Evolutionary conservation across 2,329 filamentous ascomycete genomes (phyloP).

Genomic region (Geosmithia putterillii): DNA sequence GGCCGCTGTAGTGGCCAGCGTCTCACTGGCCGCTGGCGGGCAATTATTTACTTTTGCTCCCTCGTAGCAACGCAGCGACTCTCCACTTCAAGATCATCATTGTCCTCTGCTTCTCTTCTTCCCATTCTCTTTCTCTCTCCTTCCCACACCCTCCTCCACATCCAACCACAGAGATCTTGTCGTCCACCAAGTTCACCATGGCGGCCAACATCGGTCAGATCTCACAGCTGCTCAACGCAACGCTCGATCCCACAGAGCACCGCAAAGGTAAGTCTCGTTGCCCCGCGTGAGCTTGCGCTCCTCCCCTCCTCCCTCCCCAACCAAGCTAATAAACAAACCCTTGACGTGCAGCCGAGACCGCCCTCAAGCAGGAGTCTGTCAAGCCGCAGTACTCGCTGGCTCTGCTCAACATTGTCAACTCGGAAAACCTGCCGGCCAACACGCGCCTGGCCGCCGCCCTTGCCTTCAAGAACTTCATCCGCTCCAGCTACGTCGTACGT

Average conservation of each 20-base stretch:
- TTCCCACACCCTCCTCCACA: conserved; percentile 7
- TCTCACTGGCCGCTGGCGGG: not conserved
- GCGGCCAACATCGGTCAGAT: conserved; percentile 46
- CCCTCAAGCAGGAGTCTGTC: conserved; percentile 65
- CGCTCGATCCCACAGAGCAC: conserved; percentile 75
- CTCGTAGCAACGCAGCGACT: conserved; percentile 1
- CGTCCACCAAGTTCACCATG: conserved; percentile 27
- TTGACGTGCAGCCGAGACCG: conserved; percentile 56
- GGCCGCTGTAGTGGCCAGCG: not conserved
- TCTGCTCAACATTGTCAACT: conserved; percentile 82
- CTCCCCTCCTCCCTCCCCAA: not conserved
- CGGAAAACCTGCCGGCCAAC: conserved; percentile 57
- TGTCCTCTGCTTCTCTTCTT: not conserved
- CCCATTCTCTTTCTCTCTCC: conserved; percentile 1
- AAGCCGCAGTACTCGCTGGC: conserved; percentile 80
- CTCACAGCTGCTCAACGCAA: conserved; percentile 79
- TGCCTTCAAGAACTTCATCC: conserved; percentile 98
- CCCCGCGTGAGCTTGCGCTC: conserved; percentile 9
- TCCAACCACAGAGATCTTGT: conserved; percentile 3
- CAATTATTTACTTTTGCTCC: not conserved
- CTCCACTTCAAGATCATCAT: not conserved
- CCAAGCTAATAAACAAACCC: not conserved
- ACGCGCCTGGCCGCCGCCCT: conserved; percentile 80
- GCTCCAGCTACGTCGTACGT: conserved; percentile 77
- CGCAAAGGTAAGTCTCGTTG: conserved; percentile 60